phyloP scores from a whole-genome alignment of 805 yeast genomes.

The Candida germanica region DNA sequence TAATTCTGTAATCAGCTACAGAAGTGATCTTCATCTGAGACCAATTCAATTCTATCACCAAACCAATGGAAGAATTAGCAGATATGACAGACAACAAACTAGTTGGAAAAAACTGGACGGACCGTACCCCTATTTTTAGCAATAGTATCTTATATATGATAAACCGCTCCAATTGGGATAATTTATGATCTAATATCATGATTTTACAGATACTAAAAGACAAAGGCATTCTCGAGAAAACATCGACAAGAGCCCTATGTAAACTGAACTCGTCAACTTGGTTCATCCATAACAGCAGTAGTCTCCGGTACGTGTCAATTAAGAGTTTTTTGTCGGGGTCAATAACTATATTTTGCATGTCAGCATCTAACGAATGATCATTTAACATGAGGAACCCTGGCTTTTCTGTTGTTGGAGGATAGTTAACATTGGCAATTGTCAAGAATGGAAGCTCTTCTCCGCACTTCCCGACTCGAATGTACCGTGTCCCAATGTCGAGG shows the following conservation, averaged over 20 bases:
- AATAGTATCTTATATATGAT: constrained; percentile 20
- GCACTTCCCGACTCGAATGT: constrained; percentile 23
- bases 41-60: constrained; percentile 32
- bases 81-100: constrained; percentile 20
- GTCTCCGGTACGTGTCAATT: constrained; percentile 7
- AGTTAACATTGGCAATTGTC: constrained; percentile 6
- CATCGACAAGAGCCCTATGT: constrained; percentile 12
- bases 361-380: constrained; percentile 18
- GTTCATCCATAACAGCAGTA: constrained; percentile 11
- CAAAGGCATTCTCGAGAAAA: constrained; percentile 16
- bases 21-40: constrained; percentile 15
- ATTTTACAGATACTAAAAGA: constrained; percentile 20
- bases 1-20: constrained; percentile 23
- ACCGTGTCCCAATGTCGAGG: constrained; percentile 15
- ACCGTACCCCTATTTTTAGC: constrained; percentile 20
- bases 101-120: constrained; percentile 21
- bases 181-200: constrained; percentile 17
- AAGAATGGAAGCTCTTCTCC: constrained; percentile 21
- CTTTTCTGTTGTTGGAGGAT: background rate
- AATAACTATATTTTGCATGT: constrained; percentile 4
- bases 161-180: constrained; percentile 13
- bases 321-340: background rate
- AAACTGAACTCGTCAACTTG: constrained; percentile 9
- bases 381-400: constrained; percentile 21
- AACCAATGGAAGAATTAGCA: constrained; percentile 19